phyloP scores from a whole-genome alignment of 257 asterid genomes.

The Gentiana straminea region DNA sequence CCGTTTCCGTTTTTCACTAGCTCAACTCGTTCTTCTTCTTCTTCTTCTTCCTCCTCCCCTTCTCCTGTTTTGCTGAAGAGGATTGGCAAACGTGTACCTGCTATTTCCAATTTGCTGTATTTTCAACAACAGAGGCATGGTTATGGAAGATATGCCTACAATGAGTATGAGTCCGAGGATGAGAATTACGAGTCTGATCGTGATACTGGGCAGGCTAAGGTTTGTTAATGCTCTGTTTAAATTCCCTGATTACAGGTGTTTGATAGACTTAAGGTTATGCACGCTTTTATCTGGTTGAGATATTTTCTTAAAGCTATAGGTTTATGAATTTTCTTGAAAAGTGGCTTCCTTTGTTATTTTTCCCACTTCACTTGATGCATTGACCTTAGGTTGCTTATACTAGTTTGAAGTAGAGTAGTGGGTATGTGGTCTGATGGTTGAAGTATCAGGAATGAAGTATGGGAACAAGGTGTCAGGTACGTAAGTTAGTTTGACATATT shows the following conservation, averaged over 20 bases:
- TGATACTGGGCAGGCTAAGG: slow-evolving; percentile 42
- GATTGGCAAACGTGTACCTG: slow-evolving; percentile 19
- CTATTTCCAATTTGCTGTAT: slow-evolving; percentile 26
- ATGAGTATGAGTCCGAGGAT: slow-evolving; percentile 60
- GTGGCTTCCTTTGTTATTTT: neutral
- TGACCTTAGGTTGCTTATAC: no score
- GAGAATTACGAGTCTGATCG: slow-evolving; percentile 38
- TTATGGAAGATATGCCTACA: slow-evolving; percentile 57
- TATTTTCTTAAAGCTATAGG: no score
- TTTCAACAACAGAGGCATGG: slow-evolving; percentile 49
- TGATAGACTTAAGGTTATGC: neutral
- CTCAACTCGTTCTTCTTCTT: slow-evolving; percentile 12
- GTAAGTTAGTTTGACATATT: no score
- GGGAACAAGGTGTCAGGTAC: no score
- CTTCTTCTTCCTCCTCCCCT: slow-evolving; percentile 13
- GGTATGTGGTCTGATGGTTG: no score
- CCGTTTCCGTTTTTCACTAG: slow-evolving; percentile 13
- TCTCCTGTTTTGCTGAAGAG: slow-evolving; percentile 20
- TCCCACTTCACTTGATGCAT: neutral
- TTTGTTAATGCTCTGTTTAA: slow-evolving; percentile 32
- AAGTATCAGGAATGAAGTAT: no score
- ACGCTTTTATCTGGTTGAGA: neutral
- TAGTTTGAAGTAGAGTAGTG: no score
- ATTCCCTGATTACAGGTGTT: neutral
- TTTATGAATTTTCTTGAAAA: neutral